phyloP scores from a whole-genome alignment of 345 rosid species.

The Ailanthus altissimus region DNA sequence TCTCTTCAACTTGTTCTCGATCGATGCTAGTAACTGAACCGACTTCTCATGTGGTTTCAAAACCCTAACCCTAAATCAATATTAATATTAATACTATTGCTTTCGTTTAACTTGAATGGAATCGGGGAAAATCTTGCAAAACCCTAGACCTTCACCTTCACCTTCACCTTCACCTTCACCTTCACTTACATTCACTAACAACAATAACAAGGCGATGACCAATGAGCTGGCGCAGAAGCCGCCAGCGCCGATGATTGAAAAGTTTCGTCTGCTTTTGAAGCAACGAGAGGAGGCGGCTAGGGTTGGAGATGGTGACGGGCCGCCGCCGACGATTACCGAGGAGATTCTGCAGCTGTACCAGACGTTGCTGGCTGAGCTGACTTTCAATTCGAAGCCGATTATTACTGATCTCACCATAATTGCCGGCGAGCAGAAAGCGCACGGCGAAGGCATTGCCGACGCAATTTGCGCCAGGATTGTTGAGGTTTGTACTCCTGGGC shows the following conservation, averaged over 20 bases:
- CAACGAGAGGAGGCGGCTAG: constrained; percentile 56
- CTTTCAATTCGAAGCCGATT: constrained; percentile 92
- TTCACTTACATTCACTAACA: constrained; percentile 17
- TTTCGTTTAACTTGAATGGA: constrained; percentile 27
- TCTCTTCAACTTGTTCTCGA: neutral
- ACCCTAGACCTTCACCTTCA: constrained; percentile 37
- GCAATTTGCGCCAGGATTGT: constrained; percentile 85
- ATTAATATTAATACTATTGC: neutral
- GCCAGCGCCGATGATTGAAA: constrained; percentile 56
- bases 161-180: constrained; percentile 19
- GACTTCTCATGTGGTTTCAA: constrained; percentile 11
- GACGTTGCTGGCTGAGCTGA: constrained; percentile 64
- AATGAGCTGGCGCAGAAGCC: constrained; percentile 65
- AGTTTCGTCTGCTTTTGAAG: constrained; percentile 65
- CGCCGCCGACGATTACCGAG: constrained; percentile 38
- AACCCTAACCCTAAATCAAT: constrained; percentile 19
- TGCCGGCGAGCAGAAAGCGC: constrained; percentile 85
- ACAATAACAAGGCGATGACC: constrained; percentile 44
- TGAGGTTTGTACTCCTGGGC: constrained; percentile 48
- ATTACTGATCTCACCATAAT: constrained; percentile 96
- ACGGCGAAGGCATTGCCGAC: constrained; percentile 80
- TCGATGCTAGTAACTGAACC: neutral
- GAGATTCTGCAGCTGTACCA: constrained; percentile 81
- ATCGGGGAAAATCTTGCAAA: constrained; percentile 34
- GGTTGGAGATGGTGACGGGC: constrained; percentile 36